phyloP scores from a whole-genome alignment of 1,139 yeast genomes.

The Taphrina deformans region DNA sequence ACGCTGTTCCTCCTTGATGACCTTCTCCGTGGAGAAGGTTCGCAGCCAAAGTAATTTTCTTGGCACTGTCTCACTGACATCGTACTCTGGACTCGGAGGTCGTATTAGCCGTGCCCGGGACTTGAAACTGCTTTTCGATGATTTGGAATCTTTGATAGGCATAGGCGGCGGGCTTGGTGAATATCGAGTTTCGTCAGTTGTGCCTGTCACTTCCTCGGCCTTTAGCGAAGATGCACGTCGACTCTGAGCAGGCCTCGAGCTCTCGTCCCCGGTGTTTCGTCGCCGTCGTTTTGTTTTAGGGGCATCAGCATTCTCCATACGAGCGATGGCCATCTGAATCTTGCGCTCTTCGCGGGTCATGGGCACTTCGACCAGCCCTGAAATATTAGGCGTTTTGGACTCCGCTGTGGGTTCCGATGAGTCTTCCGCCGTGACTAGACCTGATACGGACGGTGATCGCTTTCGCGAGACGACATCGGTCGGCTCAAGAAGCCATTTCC shows the following conservation, averaged over 20 bases:
- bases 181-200: neutral
- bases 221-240: constrained; percentile 15
- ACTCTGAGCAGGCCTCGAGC: neutral
- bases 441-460: neutral
- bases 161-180: constrained; percentile 4
- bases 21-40: constrained; percentile 5
- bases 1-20: constrained; percentile 11
- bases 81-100: constrained; percentile 10
- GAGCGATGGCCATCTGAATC: constrained; percentile 31
- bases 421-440: neutral
- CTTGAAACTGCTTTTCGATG: neutral
- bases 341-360: constrained; percentile 31
- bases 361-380: constrained; percentile 4
- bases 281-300: constrained; percentile 25
- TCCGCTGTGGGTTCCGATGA: neutral
- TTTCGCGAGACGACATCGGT: neutral
- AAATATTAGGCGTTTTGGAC: neutral
- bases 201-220: neutral
- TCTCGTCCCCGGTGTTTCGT: constrained; percentile 29
- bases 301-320: constrained; percentile 31
- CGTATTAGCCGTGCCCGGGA: constrained; percentile 13
- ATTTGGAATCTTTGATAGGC: neutral
- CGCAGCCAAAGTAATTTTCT: constrained; percentile 14
- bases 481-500: neutral
- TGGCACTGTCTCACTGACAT: constrained; percentile 1